Evolutionary conservation across 2,329 filamentous ascomycete species (phyloP).

Genomic region (Ceratocystis colombiana): DNA sequence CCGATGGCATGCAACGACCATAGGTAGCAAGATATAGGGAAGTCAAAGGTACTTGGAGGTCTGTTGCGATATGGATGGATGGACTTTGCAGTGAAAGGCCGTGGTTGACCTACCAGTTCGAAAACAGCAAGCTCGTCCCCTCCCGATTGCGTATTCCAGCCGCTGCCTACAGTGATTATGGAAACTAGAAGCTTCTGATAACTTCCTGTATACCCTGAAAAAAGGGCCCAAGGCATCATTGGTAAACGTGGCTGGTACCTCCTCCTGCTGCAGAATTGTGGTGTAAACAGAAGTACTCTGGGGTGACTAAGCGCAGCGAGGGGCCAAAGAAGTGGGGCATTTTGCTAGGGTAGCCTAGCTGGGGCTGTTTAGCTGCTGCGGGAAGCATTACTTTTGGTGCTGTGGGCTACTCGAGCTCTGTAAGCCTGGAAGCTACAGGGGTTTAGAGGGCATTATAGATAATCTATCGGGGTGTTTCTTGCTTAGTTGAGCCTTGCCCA

Average conservation of each 20-base stretch:
- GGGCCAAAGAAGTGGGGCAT: slow-evolving; percentile 21
- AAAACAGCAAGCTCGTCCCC: background rate
- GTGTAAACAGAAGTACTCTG: background rate
- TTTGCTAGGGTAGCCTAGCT: background rate
- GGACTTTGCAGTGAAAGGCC: background rate
- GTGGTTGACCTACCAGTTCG: background rate
- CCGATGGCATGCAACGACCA: no score
- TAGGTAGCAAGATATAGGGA: no score
- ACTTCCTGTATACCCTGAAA: slow-evolving; percentile 7
- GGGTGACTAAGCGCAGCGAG: slow-evolving; percentile 22
- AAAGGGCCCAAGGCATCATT: background rate
- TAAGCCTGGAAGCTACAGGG: no score
- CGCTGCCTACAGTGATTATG: slow-evolving; percentile 18
- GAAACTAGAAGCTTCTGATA: slow-evolving; percentile 24
- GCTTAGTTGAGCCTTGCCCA: background rate
- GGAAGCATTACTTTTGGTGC: no score
- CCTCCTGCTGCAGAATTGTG: background rate
- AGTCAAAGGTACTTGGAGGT: no score
- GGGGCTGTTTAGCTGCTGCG: no score
- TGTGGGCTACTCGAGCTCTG: no score
- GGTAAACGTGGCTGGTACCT: slow-evolving; percentile 22
- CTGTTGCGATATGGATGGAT: background rate
- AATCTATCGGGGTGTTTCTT: no score
- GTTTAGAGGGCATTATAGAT: no score
- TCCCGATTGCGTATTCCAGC: slow-evolving; percentile 21